Base-by-base conservation (phyloP, 2,329 filamentous ascomycete species). In the Trichoderma sp. region DNA sequence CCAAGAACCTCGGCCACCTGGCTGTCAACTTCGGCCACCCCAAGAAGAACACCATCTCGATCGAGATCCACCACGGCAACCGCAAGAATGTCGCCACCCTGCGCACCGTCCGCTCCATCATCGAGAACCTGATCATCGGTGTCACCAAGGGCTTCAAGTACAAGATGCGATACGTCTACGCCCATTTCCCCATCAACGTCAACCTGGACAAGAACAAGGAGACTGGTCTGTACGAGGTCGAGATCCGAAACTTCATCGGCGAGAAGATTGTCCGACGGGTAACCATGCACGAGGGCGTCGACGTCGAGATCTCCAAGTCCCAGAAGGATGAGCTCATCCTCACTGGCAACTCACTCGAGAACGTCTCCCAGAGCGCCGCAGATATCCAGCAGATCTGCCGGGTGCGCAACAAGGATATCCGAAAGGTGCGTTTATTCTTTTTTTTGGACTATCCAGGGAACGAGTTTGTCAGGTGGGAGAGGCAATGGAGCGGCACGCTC, bases 141-240 rank as follows among this genome's bases (percentile, higher is more conserved):
- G 95, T 99, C 74, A 99, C 95, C 81, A 96, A 94, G 87, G 95
- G 95, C 75, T 99, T 90, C 92, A 96, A 96, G 87, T 99, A 99
- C 91, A 99, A 99, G 92, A 98, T 99, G 94, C 92, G 96, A 78
- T 99, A 99, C 86, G 95, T 99, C 83, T 99, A 99, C 82, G 95
- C 95, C 81, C 95, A 99, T 90, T 99, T 99, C 81, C 95, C 95
- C 83, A 99, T 99, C 92, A 99, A 99, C 88, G 94, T 99, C 85
- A 98, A 97, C 88, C 83, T 99, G 74, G 93, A 97, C 77, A 93
- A 97, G 90, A 94, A 94, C 88, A 80, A 82, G 78, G 95, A 98
- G 85, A 95, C 92, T 70, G 93, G 89, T 74, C 83, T 89, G 75
- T 90, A 78, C 79, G 91, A 96, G 83, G 91, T 99, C 78, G 95